phyloP scores from a whole-genome alignment of 441 rosid genomes.

The Geranium incanum region DNA sequence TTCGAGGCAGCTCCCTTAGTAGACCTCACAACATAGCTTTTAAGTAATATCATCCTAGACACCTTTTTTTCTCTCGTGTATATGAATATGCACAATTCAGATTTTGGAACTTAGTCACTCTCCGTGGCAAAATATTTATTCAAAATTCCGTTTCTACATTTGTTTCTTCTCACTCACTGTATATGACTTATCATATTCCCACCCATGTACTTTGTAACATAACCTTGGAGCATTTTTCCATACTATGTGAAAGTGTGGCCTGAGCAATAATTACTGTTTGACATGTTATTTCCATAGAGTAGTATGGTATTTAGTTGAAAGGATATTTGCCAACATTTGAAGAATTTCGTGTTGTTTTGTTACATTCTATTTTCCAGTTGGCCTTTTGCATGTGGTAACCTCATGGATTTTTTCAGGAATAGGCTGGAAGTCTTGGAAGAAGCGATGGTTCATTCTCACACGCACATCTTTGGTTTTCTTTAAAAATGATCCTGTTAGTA shows the following conservation, averaged over 20 bases:
- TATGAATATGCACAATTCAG: not conserved
- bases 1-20: not conserved
- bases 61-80: not conserved
- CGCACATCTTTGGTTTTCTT: constrained; percentile 94
- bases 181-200: not conserved
- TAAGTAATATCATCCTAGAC: not conserved
- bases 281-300: not conserved
- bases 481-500: constrained; percentile 91
- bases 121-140: not conserved
- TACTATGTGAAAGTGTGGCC: not conserved
- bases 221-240: not conserved
- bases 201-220: too few relatives aligned
- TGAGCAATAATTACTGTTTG: not conserved
- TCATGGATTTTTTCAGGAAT: constrained; percentile 47
- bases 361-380: not conserved
- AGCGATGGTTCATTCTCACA: constrained; percentile 95
- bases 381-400: constrained; percentile 3
- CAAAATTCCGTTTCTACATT: not conserved
- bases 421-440: constrained; percentile 99
- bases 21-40: not conserved
- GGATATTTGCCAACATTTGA: not conserved
- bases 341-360: not conserved
- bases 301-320: not conserved
- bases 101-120: not conserved
- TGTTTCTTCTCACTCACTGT: not conserved